Evolutionary conservation across 179 eudicot species (phyloP).

Genomic region (Patellifolia procumbens): DNA sequence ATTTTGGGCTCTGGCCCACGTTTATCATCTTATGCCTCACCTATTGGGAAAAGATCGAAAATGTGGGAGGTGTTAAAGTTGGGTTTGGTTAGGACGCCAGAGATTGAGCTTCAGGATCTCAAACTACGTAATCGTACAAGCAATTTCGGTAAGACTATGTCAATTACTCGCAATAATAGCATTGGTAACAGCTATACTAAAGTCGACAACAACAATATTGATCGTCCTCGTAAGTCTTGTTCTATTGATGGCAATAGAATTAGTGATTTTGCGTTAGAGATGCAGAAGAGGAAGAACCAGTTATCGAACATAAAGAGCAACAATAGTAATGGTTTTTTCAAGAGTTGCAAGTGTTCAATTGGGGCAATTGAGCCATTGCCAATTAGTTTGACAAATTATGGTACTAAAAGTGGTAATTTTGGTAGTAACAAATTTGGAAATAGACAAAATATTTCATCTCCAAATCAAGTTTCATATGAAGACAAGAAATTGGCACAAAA

Average conservation of each 20-base stretch:
- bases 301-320: neutral
- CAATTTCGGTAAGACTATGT: conserved; percentile 16
- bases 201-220: conserved; percentile 17
- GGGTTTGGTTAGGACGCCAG: conserved; percentile 65
- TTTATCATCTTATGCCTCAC: neutral
- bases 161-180: conserved; percentile 19
- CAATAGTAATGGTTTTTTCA: conserved; percentile 25
- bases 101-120: conserved; percentile 55
- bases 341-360: conserved; percentile 38
- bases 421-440: neutral
- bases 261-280: conserved; percentile 14
- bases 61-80: conserved; percentile 58
- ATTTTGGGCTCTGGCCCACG: conserved; percentile 32
- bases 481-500: conserved; percentile 32
- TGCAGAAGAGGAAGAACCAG: conserved; percentile 14
- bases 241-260: neutral
- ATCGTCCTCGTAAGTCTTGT: conserved; percentile 3
- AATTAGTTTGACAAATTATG: conserved; percentile 14
- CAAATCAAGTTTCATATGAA: conserved; percentile 13
- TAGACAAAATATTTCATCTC: neutral
- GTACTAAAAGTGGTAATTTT: conserved; percentile 8
- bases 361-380: conserved; percentile 38
- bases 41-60: conserved; percentile 35
- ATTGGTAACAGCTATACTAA: conserved; percentile 22
- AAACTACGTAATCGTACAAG: conserved; percentile 31